A percentile compares a stretch with the other conserved stretches of the same genome.
Conservation (phyloP, 768 basidiomycete species). For the Russula ochroleuca region DNA sequence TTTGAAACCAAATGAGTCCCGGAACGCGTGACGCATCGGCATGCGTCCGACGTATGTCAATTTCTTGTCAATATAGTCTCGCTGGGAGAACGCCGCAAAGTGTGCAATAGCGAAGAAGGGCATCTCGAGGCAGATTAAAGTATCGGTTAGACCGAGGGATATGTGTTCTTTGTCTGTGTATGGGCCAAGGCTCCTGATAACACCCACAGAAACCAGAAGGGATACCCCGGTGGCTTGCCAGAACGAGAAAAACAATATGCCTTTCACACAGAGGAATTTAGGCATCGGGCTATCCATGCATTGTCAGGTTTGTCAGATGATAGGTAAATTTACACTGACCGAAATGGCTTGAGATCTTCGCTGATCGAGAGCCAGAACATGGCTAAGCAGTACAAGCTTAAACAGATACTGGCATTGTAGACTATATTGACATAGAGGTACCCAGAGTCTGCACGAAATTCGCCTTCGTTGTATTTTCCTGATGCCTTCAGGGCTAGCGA, state of each 20-base stretch:
- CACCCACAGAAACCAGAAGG: constrained; percentile 77
- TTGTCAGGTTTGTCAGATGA: not conserved
- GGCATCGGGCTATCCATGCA: constrained; percentile 66
- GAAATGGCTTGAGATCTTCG: constrained; percentile 84
- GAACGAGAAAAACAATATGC: constrained; percentile 96
- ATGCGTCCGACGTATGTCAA: constrained; percentile 76
- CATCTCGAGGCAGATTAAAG: constrained; percentile 95
- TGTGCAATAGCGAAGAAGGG: constrained; percentile 94
- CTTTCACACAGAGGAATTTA: constrained; percentile 98
- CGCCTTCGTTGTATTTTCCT: constrained; percentile 87
- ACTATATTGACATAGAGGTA: constrained; percentile 88
- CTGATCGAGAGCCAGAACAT: constrained; percentile 96
- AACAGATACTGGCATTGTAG: constrained; percentile 78
- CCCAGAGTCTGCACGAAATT: constrained; percentile 77
- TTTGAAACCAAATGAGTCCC: constrained; percentile 80
- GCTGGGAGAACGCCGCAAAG: constrained; percentile 89
- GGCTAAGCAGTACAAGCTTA: constrained; percentile 84
- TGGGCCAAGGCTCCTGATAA: constrained; percentile 74
- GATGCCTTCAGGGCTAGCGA: constrained; percentile 83
- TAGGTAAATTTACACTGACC: constrained; percentile 44
- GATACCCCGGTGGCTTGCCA: constrained; percentile 92
- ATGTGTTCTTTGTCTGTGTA: constrained; percentile 88
- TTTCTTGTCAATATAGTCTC: constrained; percentile 72
- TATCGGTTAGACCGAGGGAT: constrained; percentile 84
- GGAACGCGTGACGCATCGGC: constrained; percentile 79